Conservation (phyloP, 495 filamentous ascomycete genomes). For the Hypoxylon crocopeplum region DNA sequence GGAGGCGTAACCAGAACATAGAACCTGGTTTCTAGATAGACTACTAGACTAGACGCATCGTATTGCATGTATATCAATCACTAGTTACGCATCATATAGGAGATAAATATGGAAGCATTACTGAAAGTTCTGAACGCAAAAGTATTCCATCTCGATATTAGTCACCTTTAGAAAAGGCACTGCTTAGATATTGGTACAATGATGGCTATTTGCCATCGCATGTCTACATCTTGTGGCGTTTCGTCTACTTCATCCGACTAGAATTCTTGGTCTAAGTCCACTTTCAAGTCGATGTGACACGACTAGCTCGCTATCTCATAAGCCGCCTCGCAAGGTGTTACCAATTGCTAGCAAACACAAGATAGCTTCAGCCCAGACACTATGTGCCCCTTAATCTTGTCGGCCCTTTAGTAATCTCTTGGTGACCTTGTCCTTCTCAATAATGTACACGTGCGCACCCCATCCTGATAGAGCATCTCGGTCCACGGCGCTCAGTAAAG, state of each 20-base stretch:
- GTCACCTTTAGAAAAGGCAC: constrained; percentile 1
- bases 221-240: constrained; percentile 6
- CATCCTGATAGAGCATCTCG: constrained; percentile 95
- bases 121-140: not conserved
- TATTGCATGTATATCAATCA: constrained; percentile 9
- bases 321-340: not conserved
- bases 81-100: constrained; percentile 3
- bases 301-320: not conserved
- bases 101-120: constrained; percentile 20
- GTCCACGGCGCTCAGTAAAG: constrained; percentile 95
- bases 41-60: constrained; percentile 38
- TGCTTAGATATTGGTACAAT: constrained; percentile 31
- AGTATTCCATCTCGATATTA: constrained; percentile 10
- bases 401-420: constrained; percentile 95
- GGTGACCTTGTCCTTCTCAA: constrained; percentile 99
- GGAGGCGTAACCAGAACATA: constrained; percentile 38
- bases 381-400: constrained; percentile 54
- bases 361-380: not conserved
- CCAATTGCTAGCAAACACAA: not conserved
- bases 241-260: not conserved
- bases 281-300: not conserved
- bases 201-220: constrained; percentile 11
- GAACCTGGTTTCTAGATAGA: constrained; percentile 33
- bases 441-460: constrained; percentile 98
- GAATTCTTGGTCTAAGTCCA: not conserved